Conservation (phyloP, 129 eudicot genomes). For the Glebionis coronaria region DNA sequence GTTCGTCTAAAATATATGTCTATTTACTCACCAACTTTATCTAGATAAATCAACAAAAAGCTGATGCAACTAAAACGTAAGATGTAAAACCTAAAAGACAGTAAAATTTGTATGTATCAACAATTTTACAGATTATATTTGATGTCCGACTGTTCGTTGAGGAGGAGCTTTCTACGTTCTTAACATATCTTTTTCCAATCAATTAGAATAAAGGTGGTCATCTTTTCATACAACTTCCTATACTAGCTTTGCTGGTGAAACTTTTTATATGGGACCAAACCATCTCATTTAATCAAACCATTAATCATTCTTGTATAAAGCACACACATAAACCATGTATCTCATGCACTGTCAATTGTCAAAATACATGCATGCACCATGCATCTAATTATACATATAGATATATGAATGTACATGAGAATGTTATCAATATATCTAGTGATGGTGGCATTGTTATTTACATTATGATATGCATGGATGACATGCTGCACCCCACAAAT, state of each 20-base stretch:
- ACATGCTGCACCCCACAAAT: conserved; percentile 30
- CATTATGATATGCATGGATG: conserved; percentile 27
- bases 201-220: conserved; percentile 20
- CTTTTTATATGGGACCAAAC: conserved; percentile 26
- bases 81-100: no score
- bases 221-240: conserved; percentile 27
- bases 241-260: conserved; percentile 25
- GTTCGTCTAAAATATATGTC: no score
- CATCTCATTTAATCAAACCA: conserved; percentile 12
- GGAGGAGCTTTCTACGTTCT: not conserved
- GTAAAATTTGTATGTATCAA: no score
- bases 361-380: not conserved
- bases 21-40: no score
- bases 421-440: not conserved
- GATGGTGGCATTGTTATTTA: not conserved
- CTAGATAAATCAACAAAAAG: no score
- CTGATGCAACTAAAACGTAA: no score
- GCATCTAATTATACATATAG: not conserved
- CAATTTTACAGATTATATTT: no score
- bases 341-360: not conserved
- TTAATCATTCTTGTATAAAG: not conserved
- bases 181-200: not conserved
- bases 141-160: no score
- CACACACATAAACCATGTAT: not conserved
- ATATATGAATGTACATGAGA: conserved; percentile 4